These are phyloP conservation scores for Hyparrhenia diplandra DNA, from an alignment of 176 grass and related monocot genomes.

Conservation along the genomic window DNA sequence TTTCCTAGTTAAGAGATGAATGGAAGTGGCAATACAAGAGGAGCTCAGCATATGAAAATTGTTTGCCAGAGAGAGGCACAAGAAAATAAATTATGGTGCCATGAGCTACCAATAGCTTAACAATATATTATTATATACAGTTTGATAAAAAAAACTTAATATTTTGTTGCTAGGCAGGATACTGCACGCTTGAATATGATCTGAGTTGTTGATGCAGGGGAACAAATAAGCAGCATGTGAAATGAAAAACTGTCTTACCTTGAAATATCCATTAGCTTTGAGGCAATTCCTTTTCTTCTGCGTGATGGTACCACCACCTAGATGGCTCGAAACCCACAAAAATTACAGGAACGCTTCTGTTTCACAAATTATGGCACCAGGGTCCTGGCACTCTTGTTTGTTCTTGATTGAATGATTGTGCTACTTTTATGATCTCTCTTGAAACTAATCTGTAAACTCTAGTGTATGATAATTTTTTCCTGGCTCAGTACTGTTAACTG, in stretches of 20 bases:
- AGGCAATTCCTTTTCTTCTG: constrained; percentile 64
- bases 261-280: constrained; percentile 66
- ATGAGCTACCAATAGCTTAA: background rate
- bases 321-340: constrained; percentile 81
- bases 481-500: constrained; percentile 16
- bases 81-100: background rate
- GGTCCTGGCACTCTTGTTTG: constrained; percentile 31
- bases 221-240: background rate
- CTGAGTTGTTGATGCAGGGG: background rate
- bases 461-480: constrained; percentile 38
- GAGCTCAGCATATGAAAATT: background rate
- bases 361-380: constrained; percentile 68
- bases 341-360: constrained; percentile 55
- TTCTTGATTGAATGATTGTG: constrained; percentile 20
- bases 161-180: background rate
- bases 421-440: constrained; percentile 60
- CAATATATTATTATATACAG: background rate
- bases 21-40: background rate
- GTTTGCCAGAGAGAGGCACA: background rate
- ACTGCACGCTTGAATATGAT: background rate
- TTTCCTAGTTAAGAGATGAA: constrained; percentile 44
- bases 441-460: constrained; percentile 69
- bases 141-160: background rate
- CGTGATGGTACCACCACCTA: constrained; percentile 73
- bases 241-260: constrained; percentile 28